These are phyloP conservation scores for Grosmannia huntii DNA, from an alignment of 2,329 filamentous ascomycete species.

Conservation along the genomic window DNA sequence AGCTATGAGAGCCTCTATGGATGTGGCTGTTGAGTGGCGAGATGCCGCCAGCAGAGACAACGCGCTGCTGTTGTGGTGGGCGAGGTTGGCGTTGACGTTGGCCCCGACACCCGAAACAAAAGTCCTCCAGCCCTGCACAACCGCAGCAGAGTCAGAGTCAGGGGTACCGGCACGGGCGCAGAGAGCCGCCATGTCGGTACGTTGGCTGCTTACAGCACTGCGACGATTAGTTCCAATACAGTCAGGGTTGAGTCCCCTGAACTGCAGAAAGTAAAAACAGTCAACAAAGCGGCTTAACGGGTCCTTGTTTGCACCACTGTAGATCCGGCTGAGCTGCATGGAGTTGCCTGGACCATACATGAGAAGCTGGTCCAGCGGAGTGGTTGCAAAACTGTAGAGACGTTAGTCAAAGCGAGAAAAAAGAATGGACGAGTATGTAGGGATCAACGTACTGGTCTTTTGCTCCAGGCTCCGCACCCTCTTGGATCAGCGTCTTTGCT, in stretches of 20 bases:
- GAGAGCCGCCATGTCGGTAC: not conserved
- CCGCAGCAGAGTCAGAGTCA: too few relatives aligned
- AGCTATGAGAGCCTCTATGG: not conserved
- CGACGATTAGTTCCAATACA: too few relatives aligned
- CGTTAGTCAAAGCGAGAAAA: too few relatives aligned
- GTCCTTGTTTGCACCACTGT: not conserved
- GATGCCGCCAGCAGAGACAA: not conserved
- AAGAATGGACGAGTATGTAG: too few relatives aligned
- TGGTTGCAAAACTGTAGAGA: too few relatives aligned
- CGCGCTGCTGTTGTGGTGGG: too few relatives aligned
- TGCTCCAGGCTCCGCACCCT: not conserved
- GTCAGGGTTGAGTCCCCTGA: not conserved
- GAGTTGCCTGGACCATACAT: too few relatives aligned
- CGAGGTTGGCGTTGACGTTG: not conserved
- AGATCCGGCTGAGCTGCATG: too few relatives aligned
- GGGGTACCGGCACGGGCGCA: too few relatives aligned
- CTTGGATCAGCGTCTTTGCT: not conserved
- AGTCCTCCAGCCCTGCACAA: not conserved
- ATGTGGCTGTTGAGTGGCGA: not conserved
- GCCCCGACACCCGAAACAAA: not conserved
- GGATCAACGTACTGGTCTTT: not conserved
- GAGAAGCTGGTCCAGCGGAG: too few relatives aligned
- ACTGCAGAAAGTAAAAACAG: not conserved
- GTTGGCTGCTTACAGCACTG: too few relatives aligned
- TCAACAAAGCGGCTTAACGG: not conserved